Base-by-base conservation (phyloP, 148 eudicot species). In the Gaultheria prostrata region DNA sequence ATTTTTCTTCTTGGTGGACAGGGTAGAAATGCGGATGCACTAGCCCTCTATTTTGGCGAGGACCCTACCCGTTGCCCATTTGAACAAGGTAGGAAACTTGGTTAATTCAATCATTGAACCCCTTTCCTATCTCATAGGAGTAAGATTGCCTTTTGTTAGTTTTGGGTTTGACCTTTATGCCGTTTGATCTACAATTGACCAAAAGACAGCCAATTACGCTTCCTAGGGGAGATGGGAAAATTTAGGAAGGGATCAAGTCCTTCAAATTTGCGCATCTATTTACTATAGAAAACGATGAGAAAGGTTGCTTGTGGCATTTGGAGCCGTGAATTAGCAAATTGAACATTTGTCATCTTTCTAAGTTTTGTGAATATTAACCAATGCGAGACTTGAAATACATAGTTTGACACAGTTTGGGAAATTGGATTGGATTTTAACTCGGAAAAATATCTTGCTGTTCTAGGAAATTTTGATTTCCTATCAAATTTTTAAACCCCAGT, bases 11-110 rank as follows among this genome's bases (percentile, higher is more conserved):
- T 82, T 86, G 75, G 73, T 84, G 76, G 84, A 85, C 93, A 96
- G 98, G 98, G 98, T 87, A 93, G 91, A 88, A 94, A 92, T 85
- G 98, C 98, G 77, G 98, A 96, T 90, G 97, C 93, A 75, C 89
- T 96, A 74, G 98, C 95, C 79, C 81, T 88, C 43, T 96, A 94
- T 89, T 94, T 96, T 89, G 98, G 98, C 21, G 98, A 96, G 91
- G 98, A 96, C 86, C 98, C 98, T 83, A 89, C 94, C 20, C 92
- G 93, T n/a, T 94, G 91, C 88, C 98, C 98, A 11, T 94, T 96
- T 82, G 98, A 96, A 86, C 98, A 96, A 94, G 98, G 98, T 91
- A 89, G 80, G 33, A 43, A 45, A 61, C 70, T n/a, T 80, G 43
- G 35, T 43, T 21, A 75, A 71, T 15, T 10, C 49, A 8, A 48